Percentiles rank a stretch among this genome's conserved stretches.
Conservation (phyloP, 2,329 filamentous ascomycete genomes). For the Aspergillus sp. region DNA sequence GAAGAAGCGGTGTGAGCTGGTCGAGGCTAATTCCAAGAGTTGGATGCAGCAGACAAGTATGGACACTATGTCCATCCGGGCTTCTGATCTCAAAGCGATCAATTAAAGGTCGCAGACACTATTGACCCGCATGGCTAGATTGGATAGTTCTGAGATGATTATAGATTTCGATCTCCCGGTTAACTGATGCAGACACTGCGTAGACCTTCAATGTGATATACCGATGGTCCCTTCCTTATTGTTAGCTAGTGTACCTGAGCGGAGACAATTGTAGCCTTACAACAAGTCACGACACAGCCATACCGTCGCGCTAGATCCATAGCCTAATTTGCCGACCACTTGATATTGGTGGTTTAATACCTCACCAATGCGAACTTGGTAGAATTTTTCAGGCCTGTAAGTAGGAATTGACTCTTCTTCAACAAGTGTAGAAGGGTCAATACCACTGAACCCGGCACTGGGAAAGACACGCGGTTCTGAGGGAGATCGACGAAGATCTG, state of each 20-base stretch:
- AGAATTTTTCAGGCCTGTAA: slow-evolving; percentile 5
- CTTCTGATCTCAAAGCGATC: slow-evolving; percentile 21
- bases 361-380: slow-evolving; percentile 6
- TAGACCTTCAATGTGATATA: slow-evolving; percentile 11
- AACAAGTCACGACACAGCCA: slow-evolving; percentile 6
- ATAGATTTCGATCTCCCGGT: slow-evolving; percentile 17
- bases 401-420: slow-evolving; percentile 5
- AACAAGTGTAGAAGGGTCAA: slow-evolving; percentile 1
- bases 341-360: slow-evolving; percentile 8
- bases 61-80: slow-evolving; percentile 8
- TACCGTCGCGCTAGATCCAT: slow-evolving; percentile 7
- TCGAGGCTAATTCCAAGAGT: slow-evolving; percentile 18
- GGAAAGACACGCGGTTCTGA: slow-evolving; percentile 4
- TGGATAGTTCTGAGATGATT: slow-evolving; percentile 15
- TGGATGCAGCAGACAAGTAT: slow-evolving; percentile 20
- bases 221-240: slow-evolving; percentile 2
- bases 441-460: slow-evolving; percentile 2
- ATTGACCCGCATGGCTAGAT: slow-evolving; percentile 14
- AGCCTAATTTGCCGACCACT: slow-evolving; percentile 8
- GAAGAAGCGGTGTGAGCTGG: slow-evolving; percentile 9
- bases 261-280: slow-evolving; percentile 1
- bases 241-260: neutral
- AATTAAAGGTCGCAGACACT: slow-evolving; percentile 16
- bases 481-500: no score
- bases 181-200: slow-evolving; percentile 5